Conservation (phyloP, 495 filamentous ascomycete genomes). For the Tuber indicum region DNA sequence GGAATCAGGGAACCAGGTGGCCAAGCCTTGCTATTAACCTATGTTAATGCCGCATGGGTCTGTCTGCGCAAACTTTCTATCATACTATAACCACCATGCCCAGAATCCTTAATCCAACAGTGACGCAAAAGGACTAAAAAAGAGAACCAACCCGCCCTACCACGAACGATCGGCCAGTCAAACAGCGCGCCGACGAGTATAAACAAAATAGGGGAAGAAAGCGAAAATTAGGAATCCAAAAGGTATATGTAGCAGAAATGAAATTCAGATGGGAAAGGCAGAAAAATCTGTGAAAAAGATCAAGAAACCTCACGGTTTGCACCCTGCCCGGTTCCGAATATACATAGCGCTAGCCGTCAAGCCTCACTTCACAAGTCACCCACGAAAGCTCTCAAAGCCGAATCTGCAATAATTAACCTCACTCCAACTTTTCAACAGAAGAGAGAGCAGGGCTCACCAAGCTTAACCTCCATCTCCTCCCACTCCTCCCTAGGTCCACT, state of each 20-base stretch:
- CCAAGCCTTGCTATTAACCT: too few relatives aligned
- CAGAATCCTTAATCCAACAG: not conserved
- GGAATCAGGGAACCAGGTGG: too few relatives aligned
- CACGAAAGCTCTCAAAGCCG: not conserved
- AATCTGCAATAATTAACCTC: not conserved
- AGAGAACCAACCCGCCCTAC: not conserved
- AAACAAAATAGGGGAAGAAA: not conserved
- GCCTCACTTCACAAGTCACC: not conserved
- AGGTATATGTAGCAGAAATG: not conserved
- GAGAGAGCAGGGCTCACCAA: slow-evolving; percentile 39
- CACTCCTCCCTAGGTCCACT: slow-evolving; percentile 72
- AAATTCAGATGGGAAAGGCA: not conserved
- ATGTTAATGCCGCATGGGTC: too few relatives aligned
- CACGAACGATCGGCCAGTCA: not conserved
- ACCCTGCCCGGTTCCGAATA: not conserved
- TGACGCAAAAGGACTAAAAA: not conserved
- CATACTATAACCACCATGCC: not conserved
- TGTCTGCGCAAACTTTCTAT: too few relatives aligned
- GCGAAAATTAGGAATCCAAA: not conserved
- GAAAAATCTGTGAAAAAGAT: not conserved
- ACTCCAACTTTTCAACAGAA: not conserved
- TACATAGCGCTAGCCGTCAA: not conserved
- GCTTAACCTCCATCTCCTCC: slow-evolving; percentile 85
- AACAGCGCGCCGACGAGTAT: not conserved
- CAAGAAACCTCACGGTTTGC: not conserved